Evolutionary conservation across 345 rosid genomes (phyloP).

Genomic region (Salix viminalis): DNA sequence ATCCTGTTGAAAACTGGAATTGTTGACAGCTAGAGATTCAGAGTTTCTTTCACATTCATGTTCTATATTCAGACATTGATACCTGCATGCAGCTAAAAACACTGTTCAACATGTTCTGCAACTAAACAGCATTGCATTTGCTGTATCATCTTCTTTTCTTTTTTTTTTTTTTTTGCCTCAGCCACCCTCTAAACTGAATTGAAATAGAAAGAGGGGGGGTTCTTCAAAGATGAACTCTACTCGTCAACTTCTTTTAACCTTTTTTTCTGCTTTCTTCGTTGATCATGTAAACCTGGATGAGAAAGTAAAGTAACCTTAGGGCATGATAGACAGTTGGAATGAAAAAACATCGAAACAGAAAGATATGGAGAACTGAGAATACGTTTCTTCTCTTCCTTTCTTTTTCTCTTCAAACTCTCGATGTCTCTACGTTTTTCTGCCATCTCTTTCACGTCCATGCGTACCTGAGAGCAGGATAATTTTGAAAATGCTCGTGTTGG

Average conservation of each 20-base stretch:
- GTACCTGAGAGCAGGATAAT: constrained; percentile 35
- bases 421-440: constrained; percentile 50
- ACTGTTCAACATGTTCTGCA: background rate
- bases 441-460: constrained; percentile 48
- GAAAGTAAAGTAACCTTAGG: background rate
- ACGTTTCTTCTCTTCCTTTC: constrained; percentile 83
- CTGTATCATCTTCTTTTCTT: background rate
- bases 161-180: background rate
- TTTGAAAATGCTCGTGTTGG: background rate
- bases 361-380: background rate
- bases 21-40: no score
- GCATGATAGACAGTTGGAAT: background rate
- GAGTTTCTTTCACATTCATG: background rate
- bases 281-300: constrained; percentile 63
- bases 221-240: background rate
- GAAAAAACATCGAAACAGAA: background rate
- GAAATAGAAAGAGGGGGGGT: background rate
- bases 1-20: no score
- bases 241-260: constrained; percentile 18
- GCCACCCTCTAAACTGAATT: background rate
- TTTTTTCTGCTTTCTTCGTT: constrained; percentile 66
- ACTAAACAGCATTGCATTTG: background rate
- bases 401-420: constrained; percentile 51
- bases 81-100: background rate
- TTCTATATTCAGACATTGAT: background rate